Percentiles rank a stretch among this genome's conserved stretches.
Evolutionary conservation across 176 grass and related monocot species (phyloP).

Genomic region (Paspalum notatum): DNA sequence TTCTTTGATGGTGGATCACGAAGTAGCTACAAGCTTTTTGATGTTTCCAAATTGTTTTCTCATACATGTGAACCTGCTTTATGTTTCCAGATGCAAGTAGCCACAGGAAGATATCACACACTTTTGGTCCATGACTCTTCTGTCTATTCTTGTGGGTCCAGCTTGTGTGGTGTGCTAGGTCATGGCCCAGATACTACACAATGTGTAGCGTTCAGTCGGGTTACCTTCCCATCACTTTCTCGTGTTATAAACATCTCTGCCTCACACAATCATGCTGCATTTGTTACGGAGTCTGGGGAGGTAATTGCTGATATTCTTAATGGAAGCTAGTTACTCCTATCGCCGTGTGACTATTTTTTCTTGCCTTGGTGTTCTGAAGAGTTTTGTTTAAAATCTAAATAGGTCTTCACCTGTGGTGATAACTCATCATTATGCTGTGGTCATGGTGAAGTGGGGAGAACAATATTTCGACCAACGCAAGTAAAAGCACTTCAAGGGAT

Average conservation of each 20-base stretch:
- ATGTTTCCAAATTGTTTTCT: slow-evolving; percentile 46
- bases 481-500: slow-evolving; percentile 73
- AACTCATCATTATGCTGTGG: slow-evolving; percentile 99
- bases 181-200: slow-evolving; percentile 97
- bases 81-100: slow-evolving; percentile 95
- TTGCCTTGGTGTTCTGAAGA: slow-evolving; percentile 6
- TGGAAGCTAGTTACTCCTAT: slow-evolving; percentile 2
- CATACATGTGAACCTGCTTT: slow-evolving; percentile 44
- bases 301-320: slow-evolving; percentile 51
- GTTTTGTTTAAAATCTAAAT: slow-evolving; percentile 31
- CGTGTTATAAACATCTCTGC: slow-evolving; percentile 87
- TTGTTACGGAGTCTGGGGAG: slow-evolving; percentile 90
- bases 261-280: slow-evolving; percentile 92
- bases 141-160: slow-evolving; percentile 97
- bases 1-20: slow-evolving; percentile 24
- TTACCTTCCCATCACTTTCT: slow-evolving; percentile 84
- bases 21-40: slow-evolving; percentile 16
- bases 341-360: background rate
- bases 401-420: slow-evolving; percentile 98
- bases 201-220: slow-evolving; percentile 71
- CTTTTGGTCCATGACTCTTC: slow-evolving; percentile 92
- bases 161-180: slow-evolving; percentile 97
- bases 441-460: slow-evolving; percentile 81
- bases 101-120: slow-evolving; percentile 97
- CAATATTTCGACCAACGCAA: slow-evolving; percentile 89